These are phyloP conservation scores for Verticillium tricorpus DNA, from an alignment of 2,329 filamentous ascomycete species.

Conservation along the genomic window DNA sequence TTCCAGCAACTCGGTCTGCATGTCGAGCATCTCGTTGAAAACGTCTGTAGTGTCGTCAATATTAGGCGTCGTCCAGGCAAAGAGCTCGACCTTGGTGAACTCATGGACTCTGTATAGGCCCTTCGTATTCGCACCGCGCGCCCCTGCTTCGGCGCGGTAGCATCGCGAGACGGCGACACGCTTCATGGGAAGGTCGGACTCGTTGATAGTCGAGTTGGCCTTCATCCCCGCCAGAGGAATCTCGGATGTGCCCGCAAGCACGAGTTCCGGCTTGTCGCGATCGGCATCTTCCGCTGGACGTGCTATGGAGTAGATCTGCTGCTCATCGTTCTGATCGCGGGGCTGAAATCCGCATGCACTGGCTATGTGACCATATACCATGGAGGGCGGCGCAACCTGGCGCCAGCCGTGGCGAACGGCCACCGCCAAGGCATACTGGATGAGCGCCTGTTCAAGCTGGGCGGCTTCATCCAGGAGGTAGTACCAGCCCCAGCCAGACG, in stretches of 20 bases:
- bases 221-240: constrained; percentile 92
- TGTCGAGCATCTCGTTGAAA: constrained; percentile 80
- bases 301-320: constrained; percentile 81
- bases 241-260: constrained; percentile 84
- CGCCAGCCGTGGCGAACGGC: constrained; percentile 73
- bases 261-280: constrained; percentile 62
- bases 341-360: constrained; percentile 92
- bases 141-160: constrained; percentile 92
- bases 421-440: constrained; percentile 77
- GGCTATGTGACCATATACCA: constrained; percentile 90
- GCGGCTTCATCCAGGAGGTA: constrained; percentile 89
- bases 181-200: constrained; percentile 67
- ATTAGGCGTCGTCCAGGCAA: constrained; percentile 76
- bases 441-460: constrained; percentile 87
- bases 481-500: constrained; percentile 97
- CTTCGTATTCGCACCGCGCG: constrained; percentile 84
- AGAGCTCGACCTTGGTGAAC: constrained; percentile 98
- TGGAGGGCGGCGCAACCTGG: constrained; percentile 75
- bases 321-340: constrained; percentile 82
- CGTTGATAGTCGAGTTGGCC: constrained; percentile 65
- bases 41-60: constrained; percentile 44
- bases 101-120: constrained; percentile 96
- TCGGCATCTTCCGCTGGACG: constrained; percentile 60
- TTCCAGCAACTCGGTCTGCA: constrained; percentile 79
- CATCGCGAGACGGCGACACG: constrained; percentile 83